A percentile compares a stretch with the other conserved stretches of the same genome.
phyloP scores from a whole-genome alignment of 495 filamentous ascomycete genomes.

The Annulohypoxylon moriforme region DNA sequence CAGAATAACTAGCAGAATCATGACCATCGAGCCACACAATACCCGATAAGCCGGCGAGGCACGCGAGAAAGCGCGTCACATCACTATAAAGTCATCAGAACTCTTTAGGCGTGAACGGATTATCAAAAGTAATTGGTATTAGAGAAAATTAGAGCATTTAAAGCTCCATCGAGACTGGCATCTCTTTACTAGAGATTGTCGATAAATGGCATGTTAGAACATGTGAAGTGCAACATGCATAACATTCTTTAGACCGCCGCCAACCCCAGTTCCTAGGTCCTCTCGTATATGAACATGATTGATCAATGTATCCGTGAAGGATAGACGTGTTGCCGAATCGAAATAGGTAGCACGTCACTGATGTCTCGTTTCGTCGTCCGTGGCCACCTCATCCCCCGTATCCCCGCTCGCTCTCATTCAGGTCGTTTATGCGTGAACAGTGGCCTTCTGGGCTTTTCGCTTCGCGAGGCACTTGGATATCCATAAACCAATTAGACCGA shows the following conservation, averaged over 20 bases:
- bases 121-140: conserved; percentile 38
- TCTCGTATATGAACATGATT: conserved; percentile 26
- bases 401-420: conserved; percentile 20
- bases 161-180: conserved; percentile 34
- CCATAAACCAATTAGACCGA: conserved; percentile 59
- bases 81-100: background rate
- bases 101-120: background rate
- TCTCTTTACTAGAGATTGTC: conserved; percentile 34
- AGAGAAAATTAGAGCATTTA: conserved; percentile 41
- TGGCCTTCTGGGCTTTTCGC: conserved; percentile 52
- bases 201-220: conserved; percentile 35
- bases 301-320: conserved; percentile 18
- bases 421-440: conserved; percentile 33
- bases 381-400: conserved; percentile 20
- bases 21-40: background rate
- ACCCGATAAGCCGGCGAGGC: background rate
- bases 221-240: conserved; percentile 32
- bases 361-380: conserved; percentile 37
- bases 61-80: background rate
- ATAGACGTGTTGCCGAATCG: conserved; percentile 33
- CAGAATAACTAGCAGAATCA: background rate
- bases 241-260: conserved; percentile 23
- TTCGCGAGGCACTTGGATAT: conserved; percentile 57
- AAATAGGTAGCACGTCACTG: conserved; percentile 29
- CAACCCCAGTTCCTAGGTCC: conserved; percentile 17